These are phyloP conservation scores for Heimioporus sp. DNA, from an alignment of 768 basidiomycete species.

Conservation along the genomic window DNA sequence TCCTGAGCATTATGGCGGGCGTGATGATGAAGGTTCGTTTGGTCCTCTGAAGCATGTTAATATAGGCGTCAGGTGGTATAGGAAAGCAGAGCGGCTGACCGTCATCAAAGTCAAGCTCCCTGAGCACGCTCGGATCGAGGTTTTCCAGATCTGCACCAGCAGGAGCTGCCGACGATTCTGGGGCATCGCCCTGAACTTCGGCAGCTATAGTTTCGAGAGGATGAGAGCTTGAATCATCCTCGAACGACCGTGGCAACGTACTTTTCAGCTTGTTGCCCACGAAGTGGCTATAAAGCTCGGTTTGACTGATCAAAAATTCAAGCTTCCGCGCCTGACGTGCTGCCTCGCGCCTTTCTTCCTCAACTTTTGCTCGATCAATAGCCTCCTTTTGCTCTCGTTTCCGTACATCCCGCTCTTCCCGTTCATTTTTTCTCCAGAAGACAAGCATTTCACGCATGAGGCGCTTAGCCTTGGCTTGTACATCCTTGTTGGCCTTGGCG, in stretches of 20 bases:
- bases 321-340: constrained; percentile 93
- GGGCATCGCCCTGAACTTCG: constrained; percentile 66
- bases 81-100: constrained; percentile 46
- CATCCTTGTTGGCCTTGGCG: constrained; percentile 76
- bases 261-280: constrained; percentile 95
- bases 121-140: constrained; percentile 49
- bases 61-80: neutral
- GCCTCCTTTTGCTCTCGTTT: constrained; percentile 96
- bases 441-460: constrained; percentile 95
- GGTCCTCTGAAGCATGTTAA: constrained; percentile 60
- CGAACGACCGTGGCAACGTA: constrained; percentile 35
- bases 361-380: constrained; percentile 78
- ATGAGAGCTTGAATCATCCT: constrained; percentile 16
- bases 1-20: constrained; percentile 89
- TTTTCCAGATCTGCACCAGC: constrained; percentile 59
- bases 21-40: constrained; percentile 80
- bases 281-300: constrained; percentile 98
- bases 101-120: constrained; percentile 88
- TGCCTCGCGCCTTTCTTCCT: constrained; percentile 92
- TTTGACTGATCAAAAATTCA: constrained; percentile 98
- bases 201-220: constrained; percentile 48
- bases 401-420: constrained; percentile 89
- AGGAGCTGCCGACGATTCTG: constrained; percentile 42
- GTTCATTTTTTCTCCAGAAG: constrained; percentile 98
- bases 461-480: constrained; percentile 80